Evolutionary conservation across 2,329 filamentous ascomycete genomes (phyloP), one percentile per base, ranked within the genome.

Genomic region (Epichloe baconii): DNA sequence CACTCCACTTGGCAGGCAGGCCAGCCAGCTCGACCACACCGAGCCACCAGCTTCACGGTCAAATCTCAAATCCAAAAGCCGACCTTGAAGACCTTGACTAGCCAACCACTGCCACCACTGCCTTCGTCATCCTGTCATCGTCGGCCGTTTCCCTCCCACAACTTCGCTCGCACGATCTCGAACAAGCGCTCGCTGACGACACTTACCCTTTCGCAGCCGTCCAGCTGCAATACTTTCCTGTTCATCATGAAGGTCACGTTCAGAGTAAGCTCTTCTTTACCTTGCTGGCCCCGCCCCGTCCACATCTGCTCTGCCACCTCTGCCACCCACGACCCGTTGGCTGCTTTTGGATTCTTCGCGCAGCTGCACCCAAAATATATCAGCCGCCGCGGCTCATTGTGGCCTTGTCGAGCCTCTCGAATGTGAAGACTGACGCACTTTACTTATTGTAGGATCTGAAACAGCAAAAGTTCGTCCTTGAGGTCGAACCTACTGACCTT

Each of bases 401-500:
- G n/a, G 8, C 14, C 5, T 36, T 34, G 8, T 15, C 31, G 36
- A 49, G 14, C 14, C 43, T 17, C 12, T 26, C 23, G 15, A 34
- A 44, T 31, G 14, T 3, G 46, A 15, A 45, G 37, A 49, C 50
- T 54, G 23, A 44, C 50, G 41, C 19, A 19, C 40, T 21, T 34
- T 15, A 14, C 31, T 17, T 47, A 38, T 12, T 21, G 19, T 62
- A 96, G 90, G 93, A 98, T 75, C 79, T 98, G 65, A 97, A 96
- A 78, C 93, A 97, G 72, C 87, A 96, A 70, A 96, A 96, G 77
- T 98, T 98, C 73, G 83, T 84, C 64, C 86, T 98, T 75, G 91
- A 97, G 61, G 88, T 89, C 65, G 90, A 97, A 70, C 88, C 90
- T 57, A 83, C 86, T 58, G 90, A 96, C 67, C 86, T 88, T 68